phyloP scores from a whole-genome alignment of 805 yeast genomes.

The Wickerhamia fluorescens region DNA sequence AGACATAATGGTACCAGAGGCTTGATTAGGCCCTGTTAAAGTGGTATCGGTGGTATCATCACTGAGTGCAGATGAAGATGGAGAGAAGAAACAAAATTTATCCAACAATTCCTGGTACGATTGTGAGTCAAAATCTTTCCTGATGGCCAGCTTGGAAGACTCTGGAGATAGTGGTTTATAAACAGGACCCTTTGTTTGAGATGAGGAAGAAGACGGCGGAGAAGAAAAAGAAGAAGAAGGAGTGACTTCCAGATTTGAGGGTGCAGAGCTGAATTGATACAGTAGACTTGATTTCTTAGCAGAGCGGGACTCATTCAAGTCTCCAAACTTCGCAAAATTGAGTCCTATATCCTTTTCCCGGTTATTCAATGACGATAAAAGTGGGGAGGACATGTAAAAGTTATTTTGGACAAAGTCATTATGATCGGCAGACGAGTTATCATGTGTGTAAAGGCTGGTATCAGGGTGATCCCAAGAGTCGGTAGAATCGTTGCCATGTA shows the following conservation, averaged over 20 bases:
- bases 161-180: too few species aligned
- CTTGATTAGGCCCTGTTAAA: too few species aligned
- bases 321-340: constrained; percentile 1
- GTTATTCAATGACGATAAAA: constrained; percentile 17
- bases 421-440: constrained; percentile 9
- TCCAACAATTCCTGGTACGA: constrained; percentile 52
- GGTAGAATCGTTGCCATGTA: too few species aligned
- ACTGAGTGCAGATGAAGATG: constrained; percentile 9
- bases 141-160: too few species aligned
- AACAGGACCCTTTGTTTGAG: background rate
- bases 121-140: constrained; percentile 35
- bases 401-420: constrained; percentile 28
- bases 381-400: constrained; percentile 31
- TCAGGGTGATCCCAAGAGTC: too few species aligned
- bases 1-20: constrained; percentile 1
- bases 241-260: background rate
- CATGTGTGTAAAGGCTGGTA: constrained; percentile 4
- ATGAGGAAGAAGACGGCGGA: background rate
- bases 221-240: background rate
- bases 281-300: constrained; percentile 1
- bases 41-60: constrained; percentile 6
- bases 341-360: background rate
- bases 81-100: constrained; percentile 50
- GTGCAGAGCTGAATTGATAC: too few species aligned
- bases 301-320: background rate